A percentile compares a stretch with the other conserved stretches of the same genome.
These are phyloP conservation scores for Orbilia ellipsospora DNA, from an alignment of 2,329 filamentous ascomycete species.

Conservation along the genomic window DNA sequence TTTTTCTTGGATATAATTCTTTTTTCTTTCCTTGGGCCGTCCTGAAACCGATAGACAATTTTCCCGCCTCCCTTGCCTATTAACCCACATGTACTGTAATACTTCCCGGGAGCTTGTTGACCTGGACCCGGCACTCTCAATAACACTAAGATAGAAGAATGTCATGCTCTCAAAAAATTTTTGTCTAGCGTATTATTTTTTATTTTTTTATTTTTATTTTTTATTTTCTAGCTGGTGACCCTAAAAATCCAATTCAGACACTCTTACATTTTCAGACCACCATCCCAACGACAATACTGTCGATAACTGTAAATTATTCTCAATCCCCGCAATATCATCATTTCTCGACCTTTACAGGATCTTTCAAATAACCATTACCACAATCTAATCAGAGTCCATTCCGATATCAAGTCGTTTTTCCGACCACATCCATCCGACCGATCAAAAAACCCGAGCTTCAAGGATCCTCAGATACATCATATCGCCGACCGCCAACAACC, in stretches of 20 bases:
- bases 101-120: constrained; percentile 54
- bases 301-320: constrained; percentile 23
- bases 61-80: constrained; percentile 55
- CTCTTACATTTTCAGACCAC: constrained; percentile 30
- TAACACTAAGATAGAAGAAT: constrained; percentile 53
- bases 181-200: constrained; percentile 26
- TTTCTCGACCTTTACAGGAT: constrained; percentile 12
- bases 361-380: not conserved
- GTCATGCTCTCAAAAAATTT: constrained; percentile 44
- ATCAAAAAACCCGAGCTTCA: constrained; percentile 23
- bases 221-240: constrained; percentile 25
- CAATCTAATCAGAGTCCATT: constrained; percentile 7
- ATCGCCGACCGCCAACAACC: constrained; percentile 42
- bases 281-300: constrained; percentile 30
- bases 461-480: constrained; percentile 21
- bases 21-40: constrained; percentile 40
- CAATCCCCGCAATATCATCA: constrained; percentile 14
- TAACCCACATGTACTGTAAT: constrained; percentile 49
- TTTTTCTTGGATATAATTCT: not conserved
- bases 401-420: not conserved
- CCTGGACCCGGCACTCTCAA: constrained; percentile 49
- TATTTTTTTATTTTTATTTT: constrained; percentile 20
- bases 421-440: constrained; percentile 8
- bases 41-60: constrained; percentile 54
- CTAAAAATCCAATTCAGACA: constrained; percentile 51